Base-by-base conservation (phyloP, 106 monocot species). In the Dioscorea alata region DNA sequence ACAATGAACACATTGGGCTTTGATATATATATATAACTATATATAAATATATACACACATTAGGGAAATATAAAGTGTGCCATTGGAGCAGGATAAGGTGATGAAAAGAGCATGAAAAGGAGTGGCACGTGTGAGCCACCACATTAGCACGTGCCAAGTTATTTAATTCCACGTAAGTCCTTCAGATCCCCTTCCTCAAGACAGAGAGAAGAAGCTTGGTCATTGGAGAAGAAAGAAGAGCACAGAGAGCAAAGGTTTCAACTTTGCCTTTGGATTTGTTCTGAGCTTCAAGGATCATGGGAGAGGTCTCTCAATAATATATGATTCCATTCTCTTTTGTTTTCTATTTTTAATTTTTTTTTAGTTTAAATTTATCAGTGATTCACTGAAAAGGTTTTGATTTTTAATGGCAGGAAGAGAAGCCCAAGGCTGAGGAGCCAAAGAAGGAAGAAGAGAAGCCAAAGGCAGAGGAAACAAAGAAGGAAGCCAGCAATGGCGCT, bases 371-470 rank as follows among this genome's bases (percentile, higher is more conserved):
- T 42, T 42, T 42, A 8, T 42, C 42, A 10, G 42, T 42, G 42
- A 42, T 42, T 42, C 42, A 8, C 9, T 8, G 42, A 42, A 42
- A 19, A 28, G 33, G 9, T 1, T 64, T 17, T 64, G 32, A 4
- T 33, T 33, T 64, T 64, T 64, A 14, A 16, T 57, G 19, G 74
- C 74, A 75, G 68, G 74, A 60, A 65, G 65, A 71, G 18, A 82
- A 74, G 33, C 54, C 60, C 48, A 74, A 76, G 63, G 72, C 63
- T 12, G 70, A 60, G 80, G 57, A 70, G 61, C 13, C 1, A 25
- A 49, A 69, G 63, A 61, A 61, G 57, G 78, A 81, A 52, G 76
- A 76, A 62, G 80, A 75, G 71, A 73, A 73, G 66, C 23, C 61
- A 18, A 57, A 81, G 76, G 48, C 48, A 8, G 69, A 66, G 51